A percentile compares a stretch with the other conserved stretches of the same genome.
These are phyloP conservation scores for Cardamine resedifolia DNA, from an alignment of 345 rosid genomes.

Conservation along the genomic window DNA sequence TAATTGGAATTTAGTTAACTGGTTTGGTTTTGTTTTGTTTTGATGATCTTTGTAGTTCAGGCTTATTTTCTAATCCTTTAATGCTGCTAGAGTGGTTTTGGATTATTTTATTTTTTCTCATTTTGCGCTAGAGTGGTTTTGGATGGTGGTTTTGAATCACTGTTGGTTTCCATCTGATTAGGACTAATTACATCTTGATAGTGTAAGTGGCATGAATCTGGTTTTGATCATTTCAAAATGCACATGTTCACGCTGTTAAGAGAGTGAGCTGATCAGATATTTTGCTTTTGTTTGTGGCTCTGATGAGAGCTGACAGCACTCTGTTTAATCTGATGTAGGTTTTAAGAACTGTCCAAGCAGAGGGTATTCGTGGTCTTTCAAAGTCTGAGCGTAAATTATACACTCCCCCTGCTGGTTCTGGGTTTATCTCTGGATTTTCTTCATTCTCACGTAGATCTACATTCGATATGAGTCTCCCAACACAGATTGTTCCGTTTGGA, in stretches of 20 bases:
- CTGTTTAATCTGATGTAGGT: constrained; percentile 47
- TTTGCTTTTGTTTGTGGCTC: not conserved
- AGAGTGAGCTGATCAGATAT: not conserved
- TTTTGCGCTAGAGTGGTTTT: not conserved
- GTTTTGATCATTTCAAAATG: constrained; percentile 8
- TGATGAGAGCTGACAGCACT: constrained; percentile 12
- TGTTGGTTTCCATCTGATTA: not conserved
- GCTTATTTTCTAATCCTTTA: not conserved
- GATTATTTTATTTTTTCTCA: not conserved
- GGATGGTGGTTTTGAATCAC: not conserved
- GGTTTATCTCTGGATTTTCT: constrained; percentile 83
- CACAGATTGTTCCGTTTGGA: constrained; percentile 69
- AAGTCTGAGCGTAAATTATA: constrained; percentile 72
- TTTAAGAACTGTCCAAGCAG: constrained; percentile 86
- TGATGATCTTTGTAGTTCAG: not conserved
- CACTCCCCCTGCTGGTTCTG: constrained; percentile 93
- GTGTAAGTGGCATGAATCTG: constrained; percentile 8
- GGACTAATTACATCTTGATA: constrained; percentile 6
- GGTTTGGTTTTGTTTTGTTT: not conserved
- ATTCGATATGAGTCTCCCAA: constrained; percentile 49
- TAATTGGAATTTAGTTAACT: not conserved
- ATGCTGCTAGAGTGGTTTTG: too few species aligned
- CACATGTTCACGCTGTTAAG: constrained; percentile 16
- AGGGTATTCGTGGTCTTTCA: constrained; percentile 85
- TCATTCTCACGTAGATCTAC: constrained; percentile 65